Evolutionary conservation across 1,284 basidiomycete genomes (phyloP).

Genomic region (Vanrija pseudolonga): DNA sequence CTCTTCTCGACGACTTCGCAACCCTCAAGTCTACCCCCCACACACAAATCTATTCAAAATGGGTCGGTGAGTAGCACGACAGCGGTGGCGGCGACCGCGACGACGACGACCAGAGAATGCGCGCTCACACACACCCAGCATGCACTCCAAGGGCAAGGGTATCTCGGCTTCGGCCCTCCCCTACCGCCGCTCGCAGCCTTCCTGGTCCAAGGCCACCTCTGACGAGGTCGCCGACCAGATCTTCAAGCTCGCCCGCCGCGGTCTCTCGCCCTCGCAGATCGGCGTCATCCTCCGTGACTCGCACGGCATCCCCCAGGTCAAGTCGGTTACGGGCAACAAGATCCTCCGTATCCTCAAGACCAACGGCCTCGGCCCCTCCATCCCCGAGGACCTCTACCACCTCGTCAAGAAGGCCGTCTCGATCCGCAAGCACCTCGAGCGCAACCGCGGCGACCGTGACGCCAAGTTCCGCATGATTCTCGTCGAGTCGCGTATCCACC

Average conservation of each 20-base stretch:
- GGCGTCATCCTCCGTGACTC: slow-evolving; percentile 98
- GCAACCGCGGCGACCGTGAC: slow-evolving; percentile 96
- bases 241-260: slow-evolving; percentile 95
- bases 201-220: slow-evolving; percentile 94
- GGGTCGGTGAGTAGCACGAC: neutral
- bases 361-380: slow-evolving; percentile 90
- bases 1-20: neutral
- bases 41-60: neutral
- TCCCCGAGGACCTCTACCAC: slow-evolving; percentile 99
- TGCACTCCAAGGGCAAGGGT: slow-evolving; percentile 98
- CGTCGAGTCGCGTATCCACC: slow-evolving; percentile 98
- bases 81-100: neutral
- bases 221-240: slow-evolving; percentile 96
- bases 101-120: neutral
- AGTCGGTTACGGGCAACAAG: slow-evolving; percentile 98
- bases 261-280: slow-evolving; percentile 95
- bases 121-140: slow-evolving; percentile 50
- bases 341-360: slow-evolving; percentile 97
- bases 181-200: slow-evolving; percentile 89
- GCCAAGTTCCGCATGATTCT: slow-evolving; percentile 97
- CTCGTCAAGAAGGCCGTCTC: slow-evolving; percentile 99
- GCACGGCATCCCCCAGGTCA: slow-evolving; percentile 92
- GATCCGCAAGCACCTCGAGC: slow-evolving; percentile 97
- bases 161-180: slow-evolving; percentile 98
- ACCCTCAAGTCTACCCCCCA: neutral